phyloP scores from a whole-genome alignment of 495 filamentous ascomycete genomes.

The Beverwykella pulmonaria region DNA sequence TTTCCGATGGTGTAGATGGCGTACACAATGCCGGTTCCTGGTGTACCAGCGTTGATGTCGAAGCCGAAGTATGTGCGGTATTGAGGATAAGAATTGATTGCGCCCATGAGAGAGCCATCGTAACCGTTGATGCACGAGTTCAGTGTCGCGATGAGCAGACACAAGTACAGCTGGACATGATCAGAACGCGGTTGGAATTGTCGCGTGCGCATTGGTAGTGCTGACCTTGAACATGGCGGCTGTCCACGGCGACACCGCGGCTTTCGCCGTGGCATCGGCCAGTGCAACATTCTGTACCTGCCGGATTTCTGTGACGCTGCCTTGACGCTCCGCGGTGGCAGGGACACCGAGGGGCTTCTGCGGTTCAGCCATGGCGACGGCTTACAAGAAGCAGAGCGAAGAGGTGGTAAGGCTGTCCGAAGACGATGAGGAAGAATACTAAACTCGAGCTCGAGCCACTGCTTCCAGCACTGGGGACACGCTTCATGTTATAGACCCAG shows the following conservation, averaged over 20 bases:
- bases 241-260: conserved; percentile 34
- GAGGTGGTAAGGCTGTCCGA: neutral
- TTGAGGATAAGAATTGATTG: conserved; percentile 51
- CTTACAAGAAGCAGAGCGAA: neutral
- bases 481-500: conserved; percentile 22
- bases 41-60: conserved; percentile 45
- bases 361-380: neutral
- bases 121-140: conserved; percentile 57
- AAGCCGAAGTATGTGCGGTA: conserved; percentile 51
- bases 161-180: conserved; percentile 46
- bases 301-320: conserved; percentile 23
- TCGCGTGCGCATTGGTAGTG: neutral
- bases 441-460: conserved; percentile 28
- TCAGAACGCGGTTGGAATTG: neutral
- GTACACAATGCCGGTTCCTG: conserved; percentile 57
- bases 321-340: conserved; percentile 18
- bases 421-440: conserved; percentile 3
- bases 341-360: conserved; percentile 11
- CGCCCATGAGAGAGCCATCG: conserved; percentile 50
- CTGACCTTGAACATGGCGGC: conserved; percentile 37
- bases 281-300: conserved; percentile 41
- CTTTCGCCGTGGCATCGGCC: conserved; percentile 38
- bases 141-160: conserved; percentile 51
- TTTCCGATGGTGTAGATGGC: conserved; percentile 63
- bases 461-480: conserved; percentile 3